phyloP scores from a whole-genome alignment of 805 yeast genomes.

The Candida hispaniensis region DNA sequence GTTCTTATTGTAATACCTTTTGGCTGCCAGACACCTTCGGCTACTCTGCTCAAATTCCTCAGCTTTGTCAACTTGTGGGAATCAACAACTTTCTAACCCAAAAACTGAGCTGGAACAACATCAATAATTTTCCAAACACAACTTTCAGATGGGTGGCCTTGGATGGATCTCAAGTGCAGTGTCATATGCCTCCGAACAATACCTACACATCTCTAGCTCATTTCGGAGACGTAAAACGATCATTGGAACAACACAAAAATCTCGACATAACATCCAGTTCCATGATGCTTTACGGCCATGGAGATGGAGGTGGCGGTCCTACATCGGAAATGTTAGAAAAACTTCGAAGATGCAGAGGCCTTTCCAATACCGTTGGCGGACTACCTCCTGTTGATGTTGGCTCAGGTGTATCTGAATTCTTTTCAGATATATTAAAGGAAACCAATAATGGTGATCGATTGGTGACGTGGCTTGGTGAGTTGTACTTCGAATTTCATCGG shows the following conservation, averaged over 20 bases:
- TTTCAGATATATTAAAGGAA: conserved; percentile 47
- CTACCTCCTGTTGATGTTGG: conserved; percentile 79
- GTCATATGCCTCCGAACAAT: conserved; percentile 97
- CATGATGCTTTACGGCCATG: conserved; percentile 75
- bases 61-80: conserved; percentile 77
- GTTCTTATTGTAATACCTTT: conserved; percentile 59
- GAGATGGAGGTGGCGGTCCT: conserved; percentile 99
- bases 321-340: conserved; percentile 88
- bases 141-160: conserved; percentile 94
- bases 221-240: conserved; percentile 82
- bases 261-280: conserved; percentile 72
- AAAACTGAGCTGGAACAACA: conserved; percentile 92
- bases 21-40: conserved; percentile 99
- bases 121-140: conserved; percentile 77
- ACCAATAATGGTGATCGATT: conserved; percentile 57
- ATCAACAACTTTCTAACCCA: conserved; percentile 82
- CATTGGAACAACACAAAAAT: conserved; percentile 73
- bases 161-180: conserved; percentile 85
- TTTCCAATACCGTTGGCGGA: conserved; percentile 66
- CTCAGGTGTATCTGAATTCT: conserved; percentile 68
- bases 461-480: conserved; percentile 88
- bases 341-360: conserved; percentile 80
- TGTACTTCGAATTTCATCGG: conserved; percentile 89
- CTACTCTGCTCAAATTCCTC: conserved; percentile 91
- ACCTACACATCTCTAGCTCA: conserved; percentile 91